Percentiles rank a stretch among this genome's conserved stretches.
Conservation (phyloP, 176 grass and related monocot genomes). For the Metroxylon sagu region DNA sequence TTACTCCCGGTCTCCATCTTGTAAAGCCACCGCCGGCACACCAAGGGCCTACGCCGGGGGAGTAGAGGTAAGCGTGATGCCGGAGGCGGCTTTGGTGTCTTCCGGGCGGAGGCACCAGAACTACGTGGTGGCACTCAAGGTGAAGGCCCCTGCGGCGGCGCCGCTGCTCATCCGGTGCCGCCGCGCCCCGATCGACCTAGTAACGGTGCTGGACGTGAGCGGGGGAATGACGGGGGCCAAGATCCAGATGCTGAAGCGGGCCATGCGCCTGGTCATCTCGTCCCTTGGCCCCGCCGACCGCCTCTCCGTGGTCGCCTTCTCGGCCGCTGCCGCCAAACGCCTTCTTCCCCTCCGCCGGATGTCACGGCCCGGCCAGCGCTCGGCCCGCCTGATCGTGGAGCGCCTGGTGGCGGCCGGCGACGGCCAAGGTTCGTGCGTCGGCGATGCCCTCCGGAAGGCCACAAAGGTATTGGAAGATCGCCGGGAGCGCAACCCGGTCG, state of each 20-base stretch:
- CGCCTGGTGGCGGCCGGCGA: conserved; percentile 52
- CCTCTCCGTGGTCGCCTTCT: conserved; percentile 83
- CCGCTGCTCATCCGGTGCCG: conserved; percentile 18
- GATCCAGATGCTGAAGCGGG: conserved; percentile 80
- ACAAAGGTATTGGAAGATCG: conserved; percentile 90
- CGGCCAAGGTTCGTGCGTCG: conserved; percentile 33
- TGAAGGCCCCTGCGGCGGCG: conserved; percentile 50
- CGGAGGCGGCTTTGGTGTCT: conserved; percentile 57
- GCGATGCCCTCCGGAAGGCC: conserved; percentile 81
- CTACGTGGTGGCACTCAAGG: conserved; percentile 73
- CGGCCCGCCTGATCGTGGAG: conserved; percentile 73
- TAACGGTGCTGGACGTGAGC: conserved; percentile 81
- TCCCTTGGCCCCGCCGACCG: conserved; percentile 70
- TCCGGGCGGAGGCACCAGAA: conserved; percentile 56
- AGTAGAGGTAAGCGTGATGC: conserved; percentile 32
- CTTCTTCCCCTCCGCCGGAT: conserved; percentile 69
- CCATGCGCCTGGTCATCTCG: conserved; percentile 60
- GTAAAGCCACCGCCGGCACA: too few species aligned
- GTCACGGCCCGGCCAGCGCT: conserved; percentile 71
- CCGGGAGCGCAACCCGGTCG: conserved; percentile 68
- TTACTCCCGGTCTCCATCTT: conserved; percentile 3
- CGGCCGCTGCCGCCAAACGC: conserved; percentile 58
- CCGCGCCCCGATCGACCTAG: conserved; percentile 59
- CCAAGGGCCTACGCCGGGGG: conserved; percentile 4
- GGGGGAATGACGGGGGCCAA: conserved; percentile 84